Evolutionary conservation across 176 grass and related monocot species (phyloP).

Genomic region (Raddia distichophylla): DNA sequence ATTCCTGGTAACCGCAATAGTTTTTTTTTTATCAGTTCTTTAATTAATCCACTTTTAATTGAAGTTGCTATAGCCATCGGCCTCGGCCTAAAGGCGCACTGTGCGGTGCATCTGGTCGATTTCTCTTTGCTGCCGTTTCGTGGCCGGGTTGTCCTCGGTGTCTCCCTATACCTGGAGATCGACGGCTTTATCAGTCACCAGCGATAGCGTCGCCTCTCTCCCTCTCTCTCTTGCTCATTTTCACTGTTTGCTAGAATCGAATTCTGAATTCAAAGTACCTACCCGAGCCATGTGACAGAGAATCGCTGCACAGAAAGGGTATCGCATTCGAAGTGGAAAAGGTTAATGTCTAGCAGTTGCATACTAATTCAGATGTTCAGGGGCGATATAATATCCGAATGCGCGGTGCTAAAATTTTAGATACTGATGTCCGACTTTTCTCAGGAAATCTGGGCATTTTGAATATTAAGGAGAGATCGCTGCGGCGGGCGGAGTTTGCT

Average conservation of each 20-base stretch:
- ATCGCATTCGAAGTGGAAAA: not conserved
- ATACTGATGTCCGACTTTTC: no score
- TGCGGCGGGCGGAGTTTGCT: no score
- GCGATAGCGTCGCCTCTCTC: not conserved
- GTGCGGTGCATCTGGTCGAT: conserved; percentile 11
- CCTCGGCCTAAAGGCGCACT: conserved; percentile 13
- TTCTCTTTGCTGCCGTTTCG: not conserved
- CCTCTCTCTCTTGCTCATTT: not conserved
- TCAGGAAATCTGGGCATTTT: no score
- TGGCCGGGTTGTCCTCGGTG: conserved; percentile 15
- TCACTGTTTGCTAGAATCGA: conserved; percentile 9
- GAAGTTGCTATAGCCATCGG: not conserved
- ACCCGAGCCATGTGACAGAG: not conserved
- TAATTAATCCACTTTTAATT: no score
- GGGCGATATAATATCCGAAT: no score
- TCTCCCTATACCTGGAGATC: conserved; percentile 21
- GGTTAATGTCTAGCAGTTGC: not conserved
- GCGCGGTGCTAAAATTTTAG: no score
- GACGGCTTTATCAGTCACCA: not conserved
- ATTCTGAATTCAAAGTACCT: not conserved
- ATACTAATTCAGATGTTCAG: not conserved
- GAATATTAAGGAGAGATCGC: no score
- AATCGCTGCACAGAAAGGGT: not conserved
- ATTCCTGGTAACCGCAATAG: no score
- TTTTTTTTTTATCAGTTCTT: no score